Evolutionary conservation across 2,329 filamentous ascomycete species (phyloP), one percentile per base, ranked within the genome.

Genomic region (Exophiala phaeomuriformis): DNA sequence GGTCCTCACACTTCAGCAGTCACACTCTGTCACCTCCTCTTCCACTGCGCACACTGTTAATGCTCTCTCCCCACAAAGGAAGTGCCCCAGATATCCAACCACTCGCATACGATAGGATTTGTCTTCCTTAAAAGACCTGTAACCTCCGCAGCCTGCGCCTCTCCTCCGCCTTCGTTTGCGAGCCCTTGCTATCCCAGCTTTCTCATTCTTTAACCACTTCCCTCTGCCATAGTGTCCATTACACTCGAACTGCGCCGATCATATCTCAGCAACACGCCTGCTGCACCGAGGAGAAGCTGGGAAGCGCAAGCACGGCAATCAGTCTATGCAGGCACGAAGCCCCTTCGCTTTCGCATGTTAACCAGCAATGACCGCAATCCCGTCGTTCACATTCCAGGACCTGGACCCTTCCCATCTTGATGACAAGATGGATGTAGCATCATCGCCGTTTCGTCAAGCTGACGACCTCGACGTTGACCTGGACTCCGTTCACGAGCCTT

Each of bases 401-500:
- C 50, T 63, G 50, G 56, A 61, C 49, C 37, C 53, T 41, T 51
- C 52, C 10, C 47, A 57, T 30, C 49, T 56, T 32, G 61, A 62
- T 47, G 61, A 63, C 45, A 51, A 58, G 32, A 64, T 64, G 61
- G 60, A 63, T 29, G 55, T 62, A 48, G 57, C 52, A 27, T 58
- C 57, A 8, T 61, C 61, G 8, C 62, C 61, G 4, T 60, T 56
- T 49, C 52, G 55, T 19, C 59, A 54, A 40, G n/a, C 50, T 19
- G 62, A 64, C 43, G 60, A 63, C 44, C 48, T 62, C 47, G 62
- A 64, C 32, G 47, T 64, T 47, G 61, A 64, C 10, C 50, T 63
- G 29, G 62, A 62, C 36, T 56, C 54, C 4, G 41, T 56, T 48
- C 57, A 45, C 44, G 61, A 62, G 39, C 46, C 54, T 49, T 61